Percentiles rank a stretch among this genome's conserved stretches.
Evolutionary conservation across 257 asterid genomes (phyloP).

Genomic region (Solanum lycopersicoides): DNA sequence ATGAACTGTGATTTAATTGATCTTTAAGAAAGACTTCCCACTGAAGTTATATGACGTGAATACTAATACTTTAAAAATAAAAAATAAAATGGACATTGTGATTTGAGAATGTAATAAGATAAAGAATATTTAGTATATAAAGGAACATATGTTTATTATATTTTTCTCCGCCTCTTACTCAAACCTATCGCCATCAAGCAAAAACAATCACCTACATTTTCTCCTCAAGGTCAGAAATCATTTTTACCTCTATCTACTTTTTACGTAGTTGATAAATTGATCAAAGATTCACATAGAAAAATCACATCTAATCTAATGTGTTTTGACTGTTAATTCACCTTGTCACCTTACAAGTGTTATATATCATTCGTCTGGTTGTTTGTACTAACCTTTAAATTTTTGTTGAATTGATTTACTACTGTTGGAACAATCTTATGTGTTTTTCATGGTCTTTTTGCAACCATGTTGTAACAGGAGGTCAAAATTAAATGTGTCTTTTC

Average conservation of each 20-base stretch:
- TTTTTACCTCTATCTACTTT: not conserved
- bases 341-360: not conserved
- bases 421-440: not conserved
- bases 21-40: too few relatives aligned
- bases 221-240: not conserved
- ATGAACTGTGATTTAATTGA: too few relatives aligned
- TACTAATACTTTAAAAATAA: not conserved
- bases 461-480: not conserved
- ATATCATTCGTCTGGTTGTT: not conserved
- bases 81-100: not conserved
- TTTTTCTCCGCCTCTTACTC: not conserved
- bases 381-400: not conserved
- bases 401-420: not conserved
- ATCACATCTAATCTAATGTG: not conserved
- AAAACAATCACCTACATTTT: not conserved
- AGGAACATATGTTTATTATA: not conserved
- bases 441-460: not conserved
- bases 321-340: not conserved
- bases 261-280: not conserved
- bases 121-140: not conserved
- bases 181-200: conserved; percentile 5
- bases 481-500: not conserved
- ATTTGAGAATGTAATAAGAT: not conserved
- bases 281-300: not conserved
- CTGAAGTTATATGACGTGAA: not conserved